These are phyloP conservation scores for Blastobotrys ciferrii DNA, from an alignment of 1,139 yeast species.

Conservation along the genomic window DNA sequence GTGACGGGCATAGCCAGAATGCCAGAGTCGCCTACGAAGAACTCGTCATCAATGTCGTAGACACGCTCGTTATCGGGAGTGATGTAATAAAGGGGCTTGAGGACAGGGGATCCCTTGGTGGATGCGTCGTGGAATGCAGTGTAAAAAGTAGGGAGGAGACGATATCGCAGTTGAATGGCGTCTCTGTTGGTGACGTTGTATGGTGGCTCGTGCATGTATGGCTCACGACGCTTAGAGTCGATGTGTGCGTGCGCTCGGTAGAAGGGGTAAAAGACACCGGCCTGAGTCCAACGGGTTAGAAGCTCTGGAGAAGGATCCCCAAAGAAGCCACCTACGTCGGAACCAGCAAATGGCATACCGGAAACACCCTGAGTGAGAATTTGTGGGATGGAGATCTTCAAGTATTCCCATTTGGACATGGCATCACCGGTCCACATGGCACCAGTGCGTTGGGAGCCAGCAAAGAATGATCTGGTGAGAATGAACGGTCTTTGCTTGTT, in stretches of 20 bases:
- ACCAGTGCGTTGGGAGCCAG: conserved; percentile 89
- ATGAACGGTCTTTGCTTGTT: conserved; percentile 73
- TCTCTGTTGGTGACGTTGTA: conserved; percentile 65
- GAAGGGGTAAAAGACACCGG: conserved; percentile 94
- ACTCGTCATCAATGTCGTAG: conserved; percentile 76
- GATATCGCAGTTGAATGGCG: conserved; percentile 70
- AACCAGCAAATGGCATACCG: conserved; percentile 93
- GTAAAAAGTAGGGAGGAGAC: conserved; percentile 73
- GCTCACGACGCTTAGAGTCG: conserved; percentile 89
- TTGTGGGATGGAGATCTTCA: conserved; percentile 82
- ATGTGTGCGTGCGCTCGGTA: conserved; percentile 96
- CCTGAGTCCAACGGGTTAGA: conserved; percentile 89
- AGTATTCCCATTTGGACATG: conserved; percentile 87
- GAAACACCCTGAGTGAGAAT: conserved; percentile 73
- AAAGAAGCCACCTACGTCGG: conserved; percentile 96
- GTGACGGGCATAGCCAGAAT: conserved; percentile 81
- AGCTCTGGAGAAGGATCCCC: conserved; percentile 83
- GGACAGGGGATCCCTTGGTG: conserved; percentile 61
- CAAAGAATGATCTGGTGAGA: conserved; percentile 79
- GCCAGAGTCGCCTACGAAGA: conserved; percentile 72
- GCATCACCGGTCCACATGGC: conserved; percentile 99
- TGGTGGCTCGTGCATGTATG: conserved; percentile 81
- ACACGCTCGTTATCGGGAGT: conserved; percentile 50
- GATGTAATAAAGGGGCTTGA: conserved; percentile 73
- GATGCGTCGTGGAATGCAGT: conserved; percentile 74